Conservation (phyloP, 345 rosid species). For the Xanthoceras sorbifolium region DNA sequence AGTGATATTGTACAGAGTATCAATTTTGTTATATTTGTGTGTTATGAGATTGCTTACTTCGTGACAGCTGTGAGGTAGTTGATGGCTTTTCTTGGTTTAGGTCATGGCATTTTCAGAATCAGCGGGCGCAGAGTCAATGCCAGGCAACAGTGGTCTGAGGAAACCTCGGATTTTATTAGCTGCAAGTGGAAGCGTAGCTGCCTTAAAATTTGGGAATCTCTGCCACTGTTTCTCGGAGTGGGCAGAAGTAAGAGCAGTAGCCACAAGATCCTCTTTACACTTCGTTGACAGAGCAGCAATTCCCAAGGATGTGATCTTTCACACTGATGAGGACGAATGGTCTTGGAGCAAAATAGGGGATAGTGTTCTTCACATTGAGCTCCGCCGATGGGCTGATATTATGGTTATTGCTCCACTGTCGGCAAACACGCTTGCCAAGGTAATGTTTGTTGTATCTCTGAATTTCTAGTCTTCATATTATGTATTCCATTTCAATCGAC, state of each 20-base stretch:
- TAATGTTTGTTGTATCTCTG: constrained; percentile 16
- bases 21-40: neutral
- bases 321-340: constrained; percentile 94
- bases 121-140: constrained; percentile 32
- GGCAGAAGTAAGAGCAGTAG: constrained; percentile 91
- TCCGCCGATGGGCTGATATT: constrained; percentile 93
- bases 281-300: constrained; percentile 72
- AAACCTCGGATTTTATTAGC: constrained; percentile 74
- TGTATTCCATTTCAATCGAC: neutral
- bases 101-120: constrained; percentile 30
- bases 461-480: neutral
- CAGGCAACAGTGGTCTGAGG: constrained; percentile 34
- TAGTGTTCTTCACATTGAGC: constrained; percentile 87
- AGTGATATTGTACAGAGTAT: neutral
- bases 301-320: constrained; percentile 67
- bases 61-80: neutral
- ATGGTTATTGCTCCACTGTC: constrained; percentile 90
- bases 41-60: neutral
- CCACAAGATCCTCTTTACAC: constrained; percentile 71
- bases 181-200: constrained; percentile 93
- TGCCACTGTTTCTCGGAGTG: constrained; percentile 84
- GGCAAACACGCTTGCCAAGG: constrained; percentile 96
- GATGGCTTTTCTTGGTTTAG: constrained; percentile 9
- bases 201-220: constrained; percentile 83
- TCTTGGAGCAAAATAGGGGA: constrained; percentile 91